Evolutionary conservation across 2,329 filamentous ascomycete species (phyloP), one percentile per base, ranked within the genome.

Genomic region (Beauveria caledonica): DNA sequence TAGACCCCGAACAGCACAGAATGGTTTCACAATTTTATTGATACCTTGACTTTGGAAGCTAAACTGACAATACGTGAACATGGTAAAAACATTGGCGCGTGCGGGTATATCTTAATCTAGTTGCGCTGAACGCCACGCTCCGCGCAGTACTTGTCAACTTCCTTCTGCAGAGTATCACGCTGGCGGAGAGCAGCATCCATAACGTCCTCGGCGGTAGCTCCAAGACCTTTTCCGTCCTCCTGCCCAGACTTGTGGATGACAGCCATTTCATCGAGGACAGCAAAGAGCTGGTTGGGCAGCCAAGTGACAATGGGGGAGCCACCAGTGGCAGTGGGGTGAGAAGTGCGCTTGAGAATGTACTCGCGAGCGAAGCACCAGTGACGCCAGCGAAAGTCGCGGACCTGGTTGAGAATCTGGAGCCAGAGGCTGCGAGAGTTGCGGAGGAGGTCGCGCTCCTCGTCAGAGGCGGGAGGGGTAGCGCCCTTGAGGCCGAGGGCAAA

Each of bases 281-380:
- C 88, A 64, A 84, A 80, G 52, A 93, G 79, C 76, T 93, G 89
- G 72, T 92, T 93, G 3, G 89, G 89, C 63, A 93, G 74, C 89
- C 89, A 93, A 2, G 88, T 92, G 17, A 92, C 88, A 63, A 93
- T 92, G 3, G 89, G 89, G 66, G 86, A 90, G 19, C 89, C 89
- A 2, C 89, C 89, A 0, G 89, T 93, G 0, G 89, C 89, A 2
- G 87, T 90, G 0, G 89, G 88, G 69, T 93, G 88, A 19, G 76
- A 78, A 0, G 87, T 92, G 68, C 85, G 83, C 78, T 91, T 90
- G 64, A 93, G 80, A 67, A 93, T 92, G 70, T 93, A 93, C 77
- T 92, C 89, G 62, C 89, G 80, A 2, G 88, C 90, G 70, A 93
- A 93, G 71, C 88, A 90, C 89, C 89, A 93, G 73, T 93, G 89